Evolutionary conservation across 106 monocot species (phyloP).

Genomic region (Phalaenopsis equestris): DNA sequence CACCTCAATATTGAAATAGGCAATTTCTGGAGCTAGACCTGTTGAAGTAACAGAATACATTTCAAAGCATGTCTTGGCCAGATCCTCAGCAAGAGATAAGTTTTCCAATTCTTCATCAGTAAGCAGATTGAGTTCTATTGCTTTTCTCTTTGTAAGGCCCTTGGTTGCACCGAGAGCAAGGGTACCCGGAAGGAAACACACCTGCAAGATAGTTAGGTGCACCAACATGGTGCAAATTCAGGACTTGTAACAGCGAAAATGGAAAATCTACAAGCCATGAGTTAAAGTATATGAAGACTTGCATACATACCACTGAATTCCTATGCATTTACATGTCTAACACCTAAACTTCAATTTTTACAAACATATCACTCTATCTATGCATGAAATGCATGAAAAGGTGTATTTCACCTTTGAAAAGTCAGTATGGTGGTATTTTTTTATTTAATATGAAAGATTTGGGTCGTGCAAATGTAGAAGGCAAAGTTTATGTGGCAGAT

Average conservation of each 20-base stretch:
- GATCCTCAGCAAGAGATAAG: slow-evolving; percentile 83
- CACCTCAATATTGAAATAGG: slow-evolving; percentile 78
- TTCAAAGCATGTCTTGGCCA: slow-evolving; percentile 90
- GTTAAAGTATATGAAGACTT: neutral
- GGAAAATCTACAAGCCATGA: neutral
- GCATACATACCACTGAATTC: too few species aligned
- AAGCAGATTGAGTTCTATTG: slow-evolving; percentile 46
- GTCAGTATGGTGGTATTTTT: too few species aligned
- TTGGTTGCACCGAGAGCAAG: slow-evolving; percentile 94
- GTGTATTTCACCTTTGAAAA: too few species aligned
- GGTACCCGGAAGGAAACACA: slow-evolving; percentile 86
- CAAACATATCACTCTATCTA: too few species aligned
- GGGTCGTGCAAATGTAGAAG: too few species aligned
- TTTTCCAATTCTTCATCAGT: slow-evolving; percentile 63
- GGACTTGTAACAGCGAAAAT: neutral
- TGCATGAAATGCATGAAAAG: too few species aligned
- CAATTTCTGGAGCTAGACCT: slow-evolving; percentile 91
- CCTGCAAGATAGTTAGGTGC: slow-evolving; percentile 30
- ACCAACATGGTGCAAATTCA: neutral
- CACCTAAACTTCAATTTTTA: too few species aligned
- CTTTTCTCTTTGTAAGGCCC: slow-evolving; percentile 71
- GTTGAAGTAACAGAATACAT: slow-evolving; percentile 87
- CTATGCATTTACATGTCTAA: too few species aligned
- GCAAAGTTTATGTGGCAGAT: too few species aligned
- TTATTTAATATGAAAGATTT: too few species aligned